Conservation (phyloP, 306 rosid species). For the Medicago arabica region DNA sequence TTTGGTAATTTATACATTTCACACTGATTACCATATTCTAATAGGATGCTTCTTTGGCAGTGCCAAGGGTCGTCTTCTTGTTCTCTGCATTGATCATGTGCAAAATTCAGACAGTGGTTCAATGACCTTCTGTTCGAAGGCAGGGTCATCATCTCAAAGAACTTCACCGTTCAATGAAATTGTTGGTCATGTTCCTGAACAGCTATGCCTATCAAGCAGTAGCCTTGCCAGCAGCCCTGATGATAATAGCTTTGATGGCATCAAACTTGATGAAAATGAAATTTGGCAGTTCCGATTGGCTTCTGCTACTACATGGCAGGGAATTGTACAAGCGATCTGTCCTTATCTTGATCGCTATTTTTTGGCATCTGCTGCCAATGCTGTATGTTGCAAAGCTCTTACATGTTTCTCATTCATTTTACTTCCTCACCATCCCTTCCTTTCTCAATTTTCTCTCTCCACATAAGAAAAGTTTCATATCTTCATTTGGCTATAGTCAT, state of each 20-base stretch:
- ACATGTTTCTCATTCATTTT: constrained; percentile 23
- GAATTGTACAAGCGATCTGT: constrained; percentile 83
- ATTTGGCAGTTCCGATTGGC: constrained; percentile 87
- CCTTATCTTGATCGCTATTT: constrained; percentile 93
- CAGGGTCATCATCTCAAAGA: constrained; percentile 76
- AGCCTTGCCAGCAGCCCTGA: constrained; percentile 90
- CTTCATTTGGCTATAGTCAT: constrained; percentile 17
- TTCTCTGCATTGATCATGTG: constrained; percentile 81
- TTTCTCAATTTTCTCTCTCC: constrained; percentile 30
- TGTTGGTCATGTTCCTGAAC: constrained; percentile 83
- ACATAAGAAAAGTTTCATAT: constrained; percentile 28
- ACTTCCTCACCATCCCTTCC: constrained; percentile 1
- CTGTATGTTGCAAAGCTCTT: constrained; percentile 61
- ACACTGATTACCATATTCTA: constrained; percentile 42
- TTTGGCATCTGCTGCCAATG: constrained; percentile 89
- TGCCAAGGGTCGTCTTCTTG: constrained; percentile 88
- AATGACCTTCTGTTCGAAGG: constrained; percentile 79
- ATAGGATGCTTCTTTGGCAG: constrained; percentile 61
- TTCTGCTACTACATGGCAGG: constrained; percentile 63
- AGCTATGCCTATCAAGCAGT: constrained; percentile 63
- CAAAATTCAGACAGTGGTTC: constrained; percentile 96
- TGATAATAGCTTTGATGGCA: constrained; percentile 86
- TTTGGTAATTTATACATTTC: constrained; percentile 26
- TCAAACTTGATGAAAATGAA: constrained; percentile 86
- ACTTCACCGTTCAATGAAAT: constrained; percentile 76